Percentiles rank a stretch among this genome's conserved stretches.
These are phyloP conservation scores for Fraxinus americana DNA, from an alignment of 257 asterid species.

Conservation along the genomic window DNA sequence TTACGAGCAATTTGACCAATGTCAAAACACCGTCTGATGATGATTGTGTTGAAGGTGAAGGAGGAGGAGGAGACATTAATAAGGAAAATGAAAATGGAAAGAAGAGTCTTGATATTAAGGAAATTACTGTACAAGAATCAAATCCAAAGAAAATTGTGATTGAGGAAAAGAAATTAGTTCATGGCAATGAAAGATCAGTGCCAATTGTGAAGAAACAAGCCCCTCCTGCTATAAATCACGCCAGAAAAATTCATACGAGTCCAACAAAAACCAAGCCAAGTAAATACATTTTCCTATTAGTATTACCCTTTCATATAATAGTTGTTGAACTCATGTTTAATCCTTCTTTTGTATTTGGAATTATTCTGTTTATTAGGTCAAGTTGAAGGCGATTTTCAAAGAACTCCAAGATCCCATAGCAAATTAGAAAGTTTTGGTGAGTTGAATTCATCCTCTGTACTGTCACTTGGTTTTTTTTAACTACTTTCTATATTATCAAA, in stretches of 20 bases:
- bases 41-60: slow-evolving; percentile 31
- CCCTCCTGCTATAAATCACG: slow-evolving; percentile 36
- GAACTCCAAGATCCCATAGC: slow-evolving; percentile 50
- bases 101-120: slow-evolving; percentile 43
- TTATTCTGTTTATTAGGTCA: slow-evolving; percentile 20
- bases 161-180: slow-evolving; percentile 42
- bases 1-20: slow-evolving; percentile 39
- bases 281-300: slow-evolving; percentile 24
- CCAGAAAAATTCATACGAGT: slow-evolving; percentile 37
- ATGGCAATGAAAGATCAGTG: slow-evolving; percentile 34
- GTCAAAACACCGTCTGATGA: slow-evolving; percentile 37
- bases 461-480: neutral
- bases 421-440: slow-evolving; percentile 73
- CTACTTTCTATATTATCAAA: neutral
- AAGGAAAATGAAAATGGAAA: slow-evolving; percentile 40
- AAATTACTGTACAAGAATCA: slow-evolving; percentile 34
- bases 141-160: slow-evolving; percentile 39
- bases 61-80: slow-evolving; percentile 32
- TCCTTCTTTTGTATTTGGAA: neutral
- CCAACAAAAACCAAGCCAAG: slow-evolving; percentile 51
- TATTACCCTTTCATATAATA: neutral
- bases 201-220: slow-evolving; percentile 45
- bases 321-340: neutral
- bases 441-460: slow-evolving; percentile 19
- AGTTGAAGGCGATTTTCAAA: slow-evolving; percentile 43